Evolutionary conservation across 805 yeast genomes (phyloP), one percentile per base, ranked within the genome.

Genomic region (Kluyveromyces dobzhanskii): DNA sequence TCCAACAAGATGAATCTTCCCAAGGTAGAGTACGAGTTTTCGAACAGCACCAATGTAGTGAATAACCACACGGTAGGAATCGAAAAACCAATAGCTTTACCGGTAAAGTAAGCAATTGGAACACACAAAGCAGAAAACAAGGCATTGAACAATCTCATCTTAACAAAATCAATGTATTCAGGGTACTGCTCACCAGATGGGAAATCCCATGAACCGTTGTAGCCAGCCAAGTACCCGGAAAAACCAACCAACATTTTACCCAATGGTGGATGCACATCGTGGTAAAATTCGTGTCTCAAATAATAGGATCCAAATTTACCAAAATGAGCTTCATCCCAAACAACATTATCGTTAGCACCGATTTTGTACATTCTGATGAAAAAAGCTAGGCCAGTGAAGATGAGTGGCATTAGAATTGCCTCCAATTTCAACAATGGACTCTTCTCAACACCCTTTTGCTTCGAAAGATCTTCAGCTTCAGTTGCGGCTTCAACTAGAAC

Each of bases 271-370:
- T 84, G 94, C 23, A 84, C 94, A 63, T 84, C 94, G 50, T 78
- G 85, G 53, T 84, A 84, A 55, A 83, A 82, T 51, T 83, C 87
- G 53, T 79, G 86, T 57, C 79, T 73, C 47, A 82, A 64, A 59
- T 84, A 84, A 52, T 82, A 78, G 3, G 90, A 79, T 32, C 94
- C 94, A 57, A 84, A 84, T 57, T 81, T 82, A 31, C 92, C 94
- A 57, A 84, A 84, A 66, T 84, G 94, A 4, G 94, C 92, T 59
- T 84, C 94, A 64, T 84, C 94, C 94, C 94, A 84, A 7, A 82
- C 80, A 35, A 84, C 90, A 39, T 67, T 69, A 37, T 72, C 59
- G 42, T 77, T 70, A 24, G 63, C 61, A 17, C 73, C 77, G 37
- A 84, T 77, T 35, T 71, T 69, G 50, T 78, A 71, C 44, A 79